Percentiles rank a stretch among this genome's conserved stretches.
These are phyloP conservation scores for Didymella pomorum DNA, from an alignment of 2,329 filamentous ascomycete genomes.

Conservation along the genomic window DNA sequence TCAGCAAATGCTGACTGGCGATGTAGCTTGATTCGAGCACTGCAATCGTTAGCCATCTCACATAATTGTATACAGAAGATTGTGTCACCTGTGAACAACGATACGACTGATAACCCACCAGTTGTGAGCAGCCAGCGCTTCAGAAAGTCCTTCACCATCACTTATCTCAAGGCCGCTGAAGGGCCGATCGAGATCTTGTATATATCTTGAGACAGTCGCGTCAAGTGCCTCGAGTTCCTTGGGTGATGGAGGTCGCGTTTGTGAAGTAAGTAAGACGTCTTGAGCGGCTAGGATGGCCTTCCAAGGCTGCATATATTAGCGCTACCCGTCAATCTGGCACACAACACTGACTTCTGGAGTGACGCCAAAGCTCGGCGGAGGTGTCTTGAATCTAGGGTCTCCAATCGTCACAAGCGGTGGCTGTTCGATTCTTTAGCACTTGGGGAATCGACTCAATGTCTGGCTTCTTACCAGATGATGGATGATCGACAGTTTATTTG, in stretches of 20 bases:
- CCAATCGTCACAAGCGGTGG: conserved; percentile 3
- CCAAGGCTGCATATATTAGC: conserved; percentile 8
- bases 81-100: conserved; percentile 13
- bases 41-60: neutral
- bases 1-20: conserved; percentile 14
- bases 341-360: conserved; percentile 2
- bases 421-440: neutral
- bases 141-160: conserved; percentile 5
- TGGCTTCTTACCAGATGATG: conserved; percentile 11
- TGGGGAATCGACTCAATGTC: neutral
- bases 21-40: conserved; percentile 17
- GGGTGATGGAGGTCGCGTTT: neutral
- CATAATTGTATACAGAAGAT: neutral
- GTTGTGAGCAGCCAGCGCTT: conserved; percentile 8
- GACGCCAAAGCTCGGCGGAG: neutral
- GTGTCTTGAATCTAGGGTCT: conserved; percentile 3
- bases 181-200: conserved; percentile 9
- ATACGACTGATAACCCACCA: conserved; percentile 19
- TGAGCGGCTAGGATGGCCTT: conserved; percentile 5
- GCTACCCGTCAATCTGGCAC: neutral
- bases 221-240: conserved; percentile 10
- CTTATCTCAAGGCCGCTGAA: neutral
- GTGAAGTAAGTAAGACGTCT: conserved; percentile 7
- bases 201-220: neutral
- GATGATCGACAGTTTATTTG: conserved; percentile 17